Evolutionary conservation across 371 early-diverging fungal species (phyloP), one percentile per base, ranked within the genome.

Genomic region (Mortierella sp.): DNA sequence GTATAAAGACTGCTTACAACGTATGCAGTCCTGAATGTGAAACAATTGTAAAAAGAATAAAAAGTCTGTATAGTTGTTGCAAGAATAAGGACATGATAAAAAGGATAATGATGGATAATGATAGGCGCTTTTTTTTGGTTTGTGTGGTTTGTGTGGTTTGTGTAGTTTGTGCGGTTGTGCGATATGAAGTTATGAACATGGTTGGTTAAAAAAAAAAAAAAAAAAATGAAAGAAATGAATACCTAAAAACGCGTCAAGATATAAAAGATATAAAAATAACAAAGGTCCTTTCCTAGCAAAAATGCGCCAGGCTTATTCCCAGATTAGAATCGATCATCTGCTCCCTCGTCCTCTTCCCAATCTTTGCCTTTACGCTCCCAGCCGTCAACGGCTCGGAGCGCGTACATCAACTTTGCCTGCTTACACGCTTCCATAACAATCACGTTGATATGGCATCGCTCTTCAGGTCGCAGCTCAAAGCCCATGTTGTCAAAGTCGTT

Each of bases 381-480:
- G 28, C 75, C 70, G 61, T 77, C 84, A 22, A 86, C 74, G 9
- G 79, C 81, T 2, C 78, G 74, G 45, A 87, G 74, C 9, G 87
- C 89, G 69, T 90, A 91, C 65, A 91, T 85, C n/a, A 92, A 72
- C 24, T 89, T 78, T 1, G 90, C 89, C 65, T 89, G 88, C 67
- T 91, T 91, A 58, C 87, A 81, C 4, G 92, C 91, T 65, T 91
- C 90, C 43, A 87, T 85, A 41, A 89, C 85, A 55, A 92, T 76
- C 38, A 92, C 67, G 67, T 90, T 90, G 43, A 92, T 84, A 72
- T 92, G 92, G 67, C 91, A 90, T 69, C 92, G 91, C 70, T 92
- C 92, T 72, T 92, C 92, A 4, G 89, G 86, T 32, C 92, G 85
- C 32, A 92, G 78, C 36, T 85, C 84, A 58, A 91, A 83, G 19